Evolutionary conservation across 768 basidiomycete species (phyloP).

Genomic region (Suillus occidentalis): DNA sequence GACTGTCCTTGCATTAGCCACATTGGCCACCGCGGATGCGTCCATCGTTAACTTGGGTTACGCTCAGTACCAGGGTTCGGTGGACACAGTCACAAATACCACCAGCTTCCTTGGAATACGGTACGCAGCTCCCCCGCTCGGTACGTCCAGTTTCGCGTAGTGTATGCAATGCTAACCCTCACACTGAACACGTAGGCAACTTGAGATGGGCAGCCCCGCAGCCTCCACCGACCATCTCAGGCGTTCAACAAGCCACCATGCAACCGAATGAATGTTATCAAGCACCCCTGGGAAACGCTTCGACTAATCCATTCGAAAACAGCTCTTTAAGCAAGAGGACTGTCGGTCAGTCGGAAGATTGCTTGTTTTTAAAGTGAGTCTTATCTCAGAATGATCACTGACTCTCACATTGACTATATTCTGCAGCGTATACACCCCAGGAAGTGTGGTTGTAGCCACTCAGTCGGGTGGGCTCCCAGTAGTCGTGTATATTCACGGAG

Average conservation of each 20-base stretch:
- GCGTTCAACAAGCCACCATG: conserved; percentile 15
- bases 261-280: conserved; percentile 24
- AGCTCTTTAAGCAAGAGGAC: conserved; percentile 6
- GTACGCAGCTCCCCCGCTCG: conserved; percentile 26
- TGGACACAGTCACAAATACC: conserved; percentile 15
- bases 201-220: conserved; percentile 28
- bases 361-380: conserved; percentile 32
- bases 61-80: conserved; percentile 26
- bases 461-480: conserved; percentile 19
- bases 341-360: conserved; percentile 27
- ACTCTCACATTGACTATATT: neutral
- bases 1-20: conserved; percentile 9
- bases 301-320: conserved; percentile 12
- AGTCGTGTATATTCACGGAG: conserved; percentile 30
- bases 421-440: conserved; percentile 26
- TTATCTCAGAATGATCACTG: neutral
- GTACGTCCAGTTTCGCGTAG: conserved; percentile 10
- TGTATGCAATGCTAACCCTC: neutral
- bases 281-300: conserved; percentile 13
- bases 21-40: conserved; percentile 3
- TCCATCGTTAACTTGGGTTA: conserved; percentile 29
- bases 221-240: conserved; percentile 13
- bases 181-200: conserved; percentile 13
- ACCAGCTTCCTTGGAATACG: conserved; percentile 30
- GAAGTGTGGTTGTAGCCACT: neutral